Percentiles rank a stretch among this genome's conserved stretches.
Evolutionary conservation across 163 green algal species (phyloP).

Genomic region (Chloromonas sp.): DNA sequence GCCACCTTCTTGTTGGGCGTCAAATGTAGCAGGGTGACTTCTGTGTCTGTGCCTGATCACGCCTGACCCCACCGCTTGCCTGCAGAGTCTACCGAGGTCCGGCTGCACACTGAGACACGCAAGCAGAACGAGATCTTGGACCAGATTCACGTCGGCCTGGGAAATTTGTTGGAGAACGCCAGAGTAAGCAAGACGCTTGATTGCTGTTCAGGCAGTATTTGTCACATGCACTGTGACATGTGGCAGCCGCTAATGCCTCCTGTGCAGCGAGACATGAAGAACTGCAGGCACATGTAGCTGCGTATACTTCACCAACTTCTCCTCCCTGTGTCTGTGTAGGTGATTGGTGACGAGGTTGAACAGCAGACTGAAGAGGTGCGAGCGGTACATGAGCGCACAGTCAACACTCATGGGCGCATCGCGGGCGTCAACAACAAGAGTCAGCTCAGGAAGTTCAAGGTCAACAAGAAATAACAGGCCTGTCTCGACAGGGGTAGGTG

Average conservation of each 20-base stretch:
- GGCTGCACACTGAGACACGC: conserved; percentile 28
- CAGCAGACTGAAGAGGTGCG: conserved; percentile 10
- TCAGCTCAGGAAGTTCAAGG: conserved; percentile 19
- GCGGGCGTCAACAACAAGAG: conserved; percentile 13
- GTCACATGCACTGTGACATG: not conserved
- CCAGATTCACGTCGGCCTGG: conserved; percentile 28
- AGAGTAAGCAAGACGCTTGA: conserved; percentile 11
- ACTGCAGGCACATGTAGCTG: too few relatives aligned
- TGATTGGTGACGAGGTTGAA: not conserved
- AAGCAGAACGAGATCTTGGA: conserved; percentile 38
- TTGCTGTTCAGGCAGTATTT: not conserved
- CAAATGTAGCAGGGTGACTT: too few relatives aligned
- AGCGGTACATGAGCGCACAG: conserved; percentile 12
- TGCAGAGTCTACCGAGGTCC: conserved; percentile 10
- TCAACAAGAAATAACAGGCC: not conserved
- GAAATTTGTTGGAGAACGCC: conserved; percentile 29
- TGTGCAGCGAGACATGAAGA: not conserved
- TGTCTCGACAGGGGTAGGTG: conserved; percentile 6
- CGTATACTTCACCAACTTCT: not conserved
- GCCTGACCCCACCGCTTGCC: not conserved
- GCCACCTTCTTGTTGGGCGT: too few relatives aligned
- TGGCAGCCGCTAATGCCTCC: not conserved
- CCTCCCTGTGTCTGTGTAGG: not conserved
- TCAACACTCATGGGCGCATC: conserved; percentile 15
- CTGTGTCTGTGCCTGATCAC: too few relatives aligned